A percentile compares a stretch with the other conserved stretches of the same genome.
Conservation (phyloP, 1,139 yeast species). For the Debaryomyces udenii region DNA sequence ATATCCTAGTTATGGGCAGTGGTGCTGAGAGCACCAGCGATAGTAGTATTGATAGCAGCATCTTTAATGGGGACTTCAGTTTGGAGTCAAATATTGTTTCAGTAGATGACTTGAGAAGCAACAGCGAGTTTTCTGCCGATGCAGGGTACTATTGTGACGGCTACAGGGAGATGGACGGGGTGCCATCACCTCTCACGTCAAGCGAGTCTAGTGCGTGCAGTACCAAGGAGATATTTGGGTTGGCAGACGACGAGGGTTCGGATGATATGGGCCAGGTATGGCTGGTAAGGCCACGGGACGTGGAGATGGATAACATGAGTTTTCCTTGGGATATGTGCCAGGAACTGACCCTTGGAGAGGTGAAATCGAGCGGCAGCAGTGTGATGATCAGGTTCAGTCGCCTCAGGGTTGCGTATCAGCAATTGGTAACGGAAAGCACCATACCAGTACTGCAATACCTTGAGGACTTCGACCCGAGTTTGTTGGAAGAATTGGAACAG, state of each 20-base stretch:
- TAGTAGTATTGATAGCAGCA: not conserved
- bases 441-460: not conserved
- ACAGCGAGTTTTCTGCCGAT: not conserved
- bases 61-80: not conserved
- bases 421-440: not conserved
- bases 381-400: not conserved
- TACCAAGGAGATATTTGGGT: slow-evolving; percentile 6
- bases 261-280: not conserved
- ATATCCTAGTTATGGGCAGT: slow-evolving; percentile 1
- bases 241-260: slow-evolving; percentile 2
- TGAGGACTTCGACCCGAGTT: slow-evolving; percentile 1
- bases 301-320: not conserved
- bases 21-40: no score
- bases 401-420: slow-evolving; percentile 2
- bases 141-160: slow-evolving; percentile 1
- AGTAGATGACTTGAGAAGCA: slow-evolving; percentile 2
- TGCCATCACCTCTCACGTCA: slow-evolving; percentile 7
- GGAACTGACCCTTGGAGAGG: not conserved
- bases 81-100: not conserved
- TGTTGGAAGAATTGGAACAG: not conserved
- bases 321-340: slow-evolving; percentile 1
- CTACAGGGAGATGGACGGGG: slow-evolving; percentile 6
- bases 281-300: not conserved
- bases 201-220: slow-evolving; percentile 3
- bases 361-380: not conserved